Base-by-base conservation (phyloP, 139 green algal species). In the Tetradesmus lagerheimii region DNA sequence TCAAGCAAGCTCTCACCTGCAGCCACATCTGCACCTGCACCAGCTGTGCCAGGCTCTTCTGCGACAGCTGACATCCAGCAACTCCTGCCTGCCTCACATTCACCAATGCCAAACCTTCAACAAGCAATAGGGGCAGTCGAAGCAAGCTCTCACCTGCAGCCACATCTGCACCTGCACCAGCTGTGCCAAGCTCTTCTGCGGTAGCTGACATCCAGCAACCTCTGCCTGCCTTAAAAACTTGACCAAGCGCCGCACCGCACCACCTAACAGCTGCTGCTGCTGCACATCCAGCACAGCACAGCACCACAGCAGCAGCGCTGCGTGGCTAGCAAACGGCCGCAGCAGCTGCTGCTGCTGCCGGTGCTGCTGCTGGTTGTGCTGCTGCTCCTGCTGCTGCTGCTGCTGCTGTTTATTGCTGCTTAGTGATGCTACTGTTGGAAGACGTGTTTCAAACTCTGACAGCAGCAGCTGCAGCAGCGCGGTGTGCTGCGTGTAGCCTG, bases 151-250 rank as follows among this genome's bases (percentile, higher is more conserved):
- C 64, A 88, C 83, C 83, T 88, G 37, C 15, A 77, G 35, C 83
- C 83, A 88, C 83, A 88, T 80, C 57, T 88, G 83, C 62, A 88
- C 83, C 38, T 88, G 83, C 27, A 80, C 83, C 83, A 88, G 83
- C 35, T 88, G 83, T 18, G 83, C 83, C 27, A 80, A 35, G 41
- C 37, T 66, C 14, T 31, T 1, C 47, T 77, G 45, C 25, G 62
- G 23, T 11, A 75, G 62, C 62, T 29, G 23, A 75, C 12, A 29
- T n/a, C 81, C 34, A 34, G 20, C 53, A 25, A 34, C 81, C 35
- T 71, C 80, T 47, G 80, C 57, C 71, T 79, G 71, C 71, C n/a
- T 41, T 35, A 87, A 38, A 53, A 78, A 31, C 53, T 47, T 62
- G 20, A 57, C 47, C 81, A 78, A 35, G 53, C 37, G 14, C 6